These are phyloP conservation scores for Spatholobus suberectus DNA, from an alignment of 306 rosid species.

Conservation along the genomic window DNA sequence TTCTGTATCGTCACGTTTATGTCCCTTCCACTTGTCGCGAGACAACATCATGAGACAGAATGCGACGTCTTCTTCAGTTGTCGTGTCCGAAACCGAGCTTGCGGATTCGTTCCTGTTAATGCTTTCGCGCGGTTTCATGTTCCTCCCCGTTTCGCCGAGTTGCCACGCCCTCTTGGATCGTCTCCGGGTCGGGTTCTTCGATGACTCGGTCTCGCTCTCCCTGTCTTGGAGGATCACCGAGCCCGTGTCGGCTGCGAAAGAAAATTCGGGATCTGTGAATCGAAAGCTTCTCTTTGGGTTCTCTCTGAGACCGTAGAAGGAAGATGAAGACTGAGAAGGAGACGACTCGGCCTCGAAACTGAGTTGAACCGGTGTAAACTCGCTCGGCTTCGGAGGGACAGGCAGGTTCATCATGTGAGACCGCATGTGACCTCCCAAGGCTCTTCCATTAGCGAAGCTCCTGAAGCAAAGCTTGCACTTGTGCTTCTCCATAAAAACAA, in stretches of 20 bases:
- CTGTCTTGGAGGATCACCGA: constrained; percentile 77
- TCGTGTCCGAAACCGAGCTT: constrained; percentile 78
- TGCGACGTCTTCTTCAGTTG: constrained; percentile 83
- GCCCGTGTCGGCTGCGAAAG: constrained; percentile 57
- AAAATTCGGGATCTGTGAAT: constrained; percentile 73
- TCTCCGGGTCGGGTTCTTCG: constrained; percentile 67
- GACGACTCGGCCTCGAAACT: constrained; percentile 64
- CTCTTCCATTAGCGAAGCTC: constrained; percentile 88
- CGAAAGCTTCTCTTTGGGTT: constrained; percentile 74
- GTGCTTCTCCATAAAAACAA: constrained; percentile 94
- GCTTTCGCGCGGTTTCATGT: no score
- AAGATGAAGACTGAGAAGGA: constrained; percentile 52
- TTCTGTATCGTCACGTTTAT: neutral
- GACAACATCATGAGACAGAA: constrained; percentile 88
- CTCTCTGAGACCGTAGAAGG: constrained; percentile 65
- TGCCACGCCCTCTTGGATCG: constrained; percentile 73
- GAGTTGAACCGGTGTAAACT: constrained; percentile 29
- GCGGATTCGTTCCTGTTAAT: constrained; percentile 51
- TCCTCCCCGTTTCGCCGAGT: neutral
- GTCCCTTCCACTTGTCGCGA: constrained; percentile 70
- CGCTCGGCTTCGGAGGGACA: constrained; percentile 52
- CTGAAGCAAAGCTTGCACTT: constrained; percentile 78
- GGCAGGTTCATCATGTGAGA: constrained; percentile 92
- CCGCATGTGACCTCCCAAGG: constrained; percentile 98
- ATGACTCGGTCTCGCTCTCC: constrained; percentile 91